These are phyloP conservation scores for Cystofilobasidium capitatum DNA, from an alignment of 768 basidiomycete genomes.

Conservation along the genomic window DNA sequence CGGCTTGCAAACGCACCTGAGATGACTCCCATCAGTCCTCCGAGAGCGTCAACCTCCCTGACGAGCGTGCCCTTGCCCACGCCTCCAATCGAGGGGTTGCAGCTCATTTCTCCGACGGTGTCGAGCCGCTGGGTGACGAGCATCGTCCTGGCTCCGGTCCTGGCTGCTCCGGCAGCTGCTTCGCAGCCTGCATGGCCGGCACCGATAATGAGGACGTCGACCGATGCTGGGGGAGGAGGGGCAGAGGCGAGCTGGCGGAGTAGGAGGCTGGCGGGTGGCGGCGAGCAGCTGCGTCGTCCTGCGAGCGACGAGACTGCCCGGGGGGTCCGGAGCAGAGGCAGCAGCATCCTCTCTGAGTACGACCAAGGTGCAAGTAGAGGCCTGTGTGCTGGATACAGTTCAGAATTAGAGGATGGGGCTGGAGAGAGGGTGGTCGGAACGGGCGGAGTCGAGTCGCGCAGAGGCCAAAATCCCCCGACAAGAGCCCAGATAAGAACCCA, in stretches of 20 bases:
- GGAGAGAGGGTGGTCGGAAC: too few relatives aligned
- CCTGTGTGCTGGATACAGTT: too few relatives aligned
- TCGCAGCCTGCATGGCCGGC: constrained; percentile 91
- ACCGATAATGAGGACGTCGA: constrained; percentile 57
- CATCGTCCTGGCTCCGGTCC: constrained; percentile 69
- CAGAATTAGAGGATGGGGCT: too few relatives aligned
- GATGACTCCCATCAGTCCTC: constrained; percentile 74
- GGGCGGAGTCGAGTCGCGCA: too few relatives aligned
- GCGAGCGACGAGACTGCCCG: too few relatives aligned
- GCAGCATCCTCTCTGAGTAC: too few relatives aligned
- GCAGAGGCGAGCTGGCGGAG: not conserved
- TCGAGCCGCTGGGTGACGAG: constrained; percentile 72
- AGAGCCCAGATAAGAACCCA: too few relatives aligned
- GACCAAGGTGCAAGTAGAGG: too few relatives aligned
- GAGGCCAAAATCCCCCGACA: too few relatives aligned
- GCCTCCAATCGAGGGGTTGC: constrained; percentile 85
- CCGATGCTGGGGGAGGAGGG: not conserved
- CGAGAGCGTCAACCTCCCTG: constrained; percentile 82
- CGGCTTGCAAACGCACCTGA: constrained; percentile 48
- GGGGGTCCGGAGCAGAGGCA: too few relatives aligned
- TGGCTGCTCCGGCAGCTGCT: constrained; percentile 74
- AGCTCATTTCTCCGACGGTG: constrained; percentile 74
- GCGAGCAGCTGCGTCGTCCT: too few relatives aligned
- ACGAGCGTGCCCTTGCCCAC: constrained; percentile 86
- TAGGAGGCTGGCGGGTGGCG: not conserved